phyloP scores from a whole-genome alignment of 768 basidiomycete species.

The Lanmaoa rubissima region DNA sequence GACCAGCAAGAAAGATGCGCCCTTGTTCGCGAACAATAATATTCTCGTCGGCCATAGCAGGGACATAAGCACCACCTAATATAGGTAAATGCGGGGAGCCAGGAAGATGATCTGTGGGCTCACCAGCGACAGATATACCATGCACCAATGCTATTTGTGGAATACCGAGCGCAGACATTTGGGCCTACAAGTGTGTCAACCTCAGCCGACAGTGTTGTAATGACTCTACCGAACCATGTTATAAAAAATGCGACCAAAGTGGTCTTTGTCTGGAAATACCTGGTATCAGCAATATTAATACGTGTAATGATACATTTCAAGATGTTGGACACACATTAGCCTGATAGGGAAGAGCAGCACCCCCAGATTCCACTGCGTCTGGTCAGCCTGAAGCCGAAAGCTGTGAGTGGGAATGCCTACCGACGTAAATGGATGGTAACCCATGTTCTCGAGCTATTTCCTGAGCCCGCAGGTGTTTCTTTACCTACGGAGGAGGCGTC shows the following conservation, averaged over 20 bases:
- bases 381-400: conserved; percentile 2
- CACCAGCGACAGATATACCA: conserved; percentile 89
- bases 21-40: conserved; percentile 90
- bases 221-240: conserved; percentile 71
- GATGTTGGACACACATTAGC: conserved; percentile 52
- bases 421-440: conserved; percentile 89
- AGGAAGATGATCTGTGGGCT: conserved; percentile 3
- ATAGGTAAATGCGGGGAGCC: conserved; percentile 4
- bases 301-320: not conserved
- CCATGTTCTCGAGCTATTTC: conserved; percentile 91
- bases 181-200: conserved; percentile 54
- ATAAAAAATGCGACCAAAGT: conserved; percentile 96
- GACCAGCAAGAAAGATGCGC: conserved; percentile 91
- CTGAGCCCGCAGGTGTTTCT: conserved; percentile 94
- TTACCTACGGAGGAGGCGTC: conserved; percentile 51
- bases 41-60: conserved; percentile 96
- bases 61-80: conserved; percentile 86
- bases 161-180: conserved; percentile 89
- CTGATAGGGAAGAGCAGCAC: conserved; percentile 89
- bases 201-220: not conserved
- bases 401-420: conserved; percentile 42
- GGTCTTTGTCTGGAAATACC: conserved; percentile 92
- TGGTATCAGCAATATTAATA: conserved; percentile 21
- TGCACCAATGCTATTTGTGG: conserved; percentile 93
- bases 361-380: conserved; percentile 82